Conservation (phyloP, 2,329 filamentous ascomycete species). For the Ceratocystis diversiconidia region DNA sequence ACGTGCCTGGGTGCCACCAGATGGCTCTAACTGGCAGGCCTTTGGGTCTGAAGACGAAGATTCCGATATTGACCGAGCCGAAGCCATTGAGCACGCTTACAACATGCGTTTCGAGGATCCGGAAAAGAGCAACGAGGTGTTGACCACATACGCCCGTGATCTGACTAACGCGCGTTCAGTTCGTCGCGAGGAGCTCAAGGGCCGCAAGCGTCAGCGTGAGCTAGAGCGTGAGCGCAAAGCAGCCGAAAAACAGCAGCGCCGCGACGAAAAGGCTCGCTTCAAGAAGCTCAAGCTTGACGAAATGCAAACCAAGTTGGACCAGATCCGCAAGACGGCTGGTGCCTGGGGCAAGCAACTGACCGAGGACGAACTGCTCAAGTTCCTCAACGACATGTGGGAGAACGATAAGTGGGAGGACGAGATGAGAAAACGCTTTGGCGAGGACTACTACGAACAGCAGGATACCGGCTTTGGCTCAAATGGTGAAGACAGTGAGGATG, state of each 20-base stretch:
- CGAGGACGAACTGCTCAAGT: constrained; percentile 68
- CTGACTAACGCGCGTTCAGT: constrained; percentile 70
- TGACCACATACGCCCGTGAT: constrained; percentile 82
- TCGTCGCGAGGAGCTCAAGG: constrained; percentile 64
- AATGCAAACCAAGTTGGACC: constrained; percentile 69
- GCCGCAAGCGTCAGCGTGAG: constrained; percentile 65
- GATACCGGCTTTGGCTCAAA: constrained; percentile 51
- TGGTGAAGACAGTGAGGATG: constrained; percentile 48
- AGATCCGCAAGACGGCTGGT: constrained; percentile 82
- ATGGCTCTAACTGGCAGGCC: constrained; percentile 54
- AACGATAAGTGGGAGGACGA: constrained; percentile 80
- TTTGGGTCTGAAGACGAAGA: constrained; percentile 92
- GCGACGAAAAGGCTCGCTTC: constrained; percentile 69
- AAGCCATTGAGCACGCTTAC: constrained; percentile 83
- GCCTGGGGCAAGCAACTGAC: constrained; percentile 49
- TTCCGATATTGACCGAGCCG: constrained; percentile 56
- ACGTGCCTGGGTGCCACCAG: constrained; percentile 70
- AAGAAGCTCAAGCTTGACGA: constrained; percentile 84
- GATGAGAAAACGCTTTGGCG: constrained; percentile 78
- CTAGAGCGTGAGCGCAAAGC: constrained; percentile 64
- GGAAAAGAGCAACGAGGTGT: constrained; percentile 68
- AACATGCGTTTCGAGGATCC: constrained; percentile 95
- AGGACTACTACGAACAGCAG: constrained; percentile 75
- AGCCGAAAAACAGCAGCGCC: constrained; percentile 58
- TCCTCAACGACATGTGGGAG: constrained; percentile 81